These are phyloP conservation scores for Calocybe gambosa DNA, from an alignment of 1,284 basidiomycete species.

Conservation along the genomic window DNA sequence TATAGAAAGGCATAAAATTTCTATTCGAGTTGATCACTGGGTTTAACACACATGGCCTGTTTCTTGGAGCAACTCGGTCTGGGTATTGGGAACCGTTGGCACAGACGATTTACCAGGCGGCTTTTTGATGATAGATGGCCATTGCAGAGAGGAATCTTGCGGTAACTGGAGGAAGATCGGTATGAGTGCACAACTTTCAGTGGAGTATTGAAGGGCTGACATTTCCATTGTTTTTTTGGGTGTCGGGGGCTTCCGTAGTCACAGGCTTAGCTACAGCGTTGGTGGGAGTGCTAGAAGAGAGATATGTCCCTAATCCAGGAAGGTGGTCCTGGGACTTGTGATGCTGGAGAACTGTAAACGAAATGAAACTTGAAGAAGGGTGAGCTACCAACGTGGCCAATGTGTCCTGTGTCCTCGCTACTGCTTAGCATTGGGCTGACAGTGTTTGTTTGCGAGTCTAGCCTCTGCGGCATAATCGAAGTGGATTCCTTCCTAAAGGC, in stretches of 20 bases:
- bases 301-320: background rate
- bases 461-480: background rate
- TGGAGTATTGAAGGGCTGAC: background rate
- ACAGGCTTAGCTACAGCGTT: background rate
- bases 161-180: background rate
- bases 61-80: background rate
- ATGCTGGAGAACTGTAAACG: background rate
- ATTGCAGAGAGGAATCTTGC: constrained; percentile 6
- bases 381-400: constrained; percentile 9
- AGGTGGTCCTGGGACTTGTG: background rate
- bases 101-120: background rate
- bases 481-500: constrained; percentile 3
- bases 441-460: background rate
- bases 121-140: constrained; percentile 5
- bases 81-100: background rate
- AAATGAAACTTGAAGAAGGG: background rate
- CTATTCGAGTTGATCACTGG: constrained; percentile 2
- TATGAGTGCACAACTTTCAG: background rate
- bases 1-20: background rate
- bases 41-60: constrained; percentile 11
- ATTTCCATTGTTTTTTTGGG: background rate
- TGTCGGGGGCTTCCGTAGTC: background rate
- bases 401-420: constrained; percentile 9
- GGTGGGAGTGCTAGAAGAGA: background rate
- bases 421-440: constrained; percentile 2